A percentile compares a stretch with the other conserved stretches of the same genome.
Evolutionary conservation across 2,329 filamentous ascomycete species (phyloP).

Genomic region (Bipolaris zeicola): DNA sequence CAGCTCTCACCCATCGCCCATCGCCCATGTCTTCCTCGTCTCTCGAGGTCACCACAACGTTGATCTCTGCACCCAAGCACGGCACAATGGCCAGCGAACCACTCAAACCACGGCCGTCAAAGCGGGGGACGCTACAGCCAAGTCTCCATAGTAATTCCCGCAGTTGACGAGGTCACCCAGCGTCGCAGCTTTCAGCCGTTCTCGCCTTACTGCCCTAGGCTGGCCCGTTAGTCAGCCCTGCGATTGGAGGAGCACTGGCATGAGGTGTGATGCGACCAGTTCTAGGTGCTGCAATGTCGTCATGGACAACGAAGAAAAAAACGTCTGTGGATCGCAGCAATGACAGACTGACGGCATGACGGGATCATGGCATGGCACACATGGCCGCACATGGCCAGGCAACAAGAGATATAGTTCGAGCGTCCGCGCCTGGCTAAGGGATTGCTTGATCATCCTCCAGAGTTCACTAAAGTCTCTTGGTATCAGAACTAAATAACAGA

Average conservation of each 20-base stretch:
- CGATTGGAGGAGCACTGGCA: conserved; percentile 1
- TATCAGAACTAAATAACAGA: background rate
- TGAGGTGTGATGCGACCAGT: conserved; percentile 6
- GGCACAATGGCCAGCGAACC: background rate
- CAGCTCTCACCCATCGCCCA: background rate
- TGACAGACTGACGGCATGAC: background rate
- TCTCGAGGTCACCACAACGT: background rate
- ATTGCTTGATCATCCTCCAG: background rate
- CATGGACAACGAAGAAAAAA: background rate
- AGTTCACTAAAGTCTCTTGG: background rate
- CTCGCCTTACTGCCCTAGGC: background rate
- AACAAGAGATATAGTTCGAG: background rate
- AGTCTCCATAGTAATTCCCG: background rate
- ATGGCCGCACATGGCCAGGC: background rate
- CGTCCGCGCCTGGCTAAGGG: background rate
- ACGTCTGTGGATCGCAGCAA: background rate
- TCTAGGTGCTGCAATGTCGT: conserved; percentile 6
- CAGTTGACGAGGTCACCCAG: background rate
- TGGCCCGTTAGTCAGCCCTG: background rate
- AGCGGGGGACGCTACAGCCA: background rate
- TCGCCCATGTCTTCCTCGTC: background rate
- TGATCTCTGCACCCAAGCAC: background rate
- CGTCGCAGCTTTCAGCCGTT: background rate
- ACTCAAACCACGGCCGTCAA: background rate
- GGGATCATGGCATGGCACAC: background rate